These are phyloP conservation scores for Dinochytrium kinnereticum DNA, from an alignment of 371 early-diverging fungal genomes.

Conservation along the genomic window DNA sequence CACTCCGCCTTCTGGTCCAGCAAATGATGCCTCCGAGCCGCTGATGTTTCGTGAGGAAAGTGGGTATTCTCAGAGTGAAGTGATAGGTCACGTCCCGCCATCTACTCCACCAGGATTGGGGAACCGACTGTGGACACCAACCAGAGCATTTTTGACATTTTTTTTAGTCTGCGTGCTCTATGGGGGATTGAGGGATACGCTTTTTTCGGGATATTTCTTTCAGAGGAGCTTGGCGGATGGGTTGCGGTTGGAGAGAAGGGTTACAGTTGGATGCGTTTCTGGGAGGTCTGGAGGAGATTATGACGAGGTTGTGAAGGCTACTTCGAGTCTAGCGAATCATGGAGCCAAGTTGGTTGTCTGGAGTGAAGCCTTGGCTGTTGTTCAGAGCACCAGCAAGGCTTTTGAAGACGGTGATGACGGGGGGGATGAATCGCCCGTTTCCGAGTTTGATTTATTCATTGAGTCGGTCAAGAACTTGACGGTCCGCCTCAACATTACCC, in stretches of 20 bases:
- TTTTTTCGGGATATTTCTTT: conserved; percentile 11
- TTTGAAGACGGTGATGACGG: neutral
- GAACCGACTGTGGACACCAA: conserved; percentile 8
- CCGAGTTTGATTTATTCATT: neutral
- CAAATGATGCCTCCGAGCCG: neutral
- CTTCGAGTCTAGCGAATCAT: neutral
- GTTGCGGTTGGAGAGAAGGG: neutral
- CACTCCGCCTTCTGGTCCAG: neutral
- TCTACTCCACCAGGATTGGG: neutral
- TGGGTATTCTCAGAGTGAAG: neutral
- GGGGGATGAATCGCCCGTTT: neutral
- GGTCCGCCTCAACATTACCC: neutral
- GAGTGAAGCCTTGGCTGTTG: conserved; percentile 4
- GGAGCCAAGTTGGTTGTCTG: conserved; percentile 13
- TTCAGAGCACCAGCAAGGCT: neutral
- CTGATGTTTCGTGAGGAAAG: neutral
- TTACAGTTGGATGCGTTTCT: conserved; percentile 3
- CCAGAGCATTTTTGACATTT: conserved; percentile 3
- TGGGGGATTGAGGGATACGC: neutral
- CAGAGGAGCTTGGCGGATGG: neutral
- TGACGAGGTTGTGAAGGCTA: neutral
- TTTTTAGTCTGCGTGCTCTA: neutral
- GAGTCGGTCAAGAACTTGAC: neutral
- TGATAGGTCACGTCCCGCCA: conserved; percentile 11
- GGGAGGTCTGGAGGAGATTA: neutral